Evolutionary conservation across 768 basidiomycete species (phyloP).

Genomic region (Coprinopsis marcescibilis): DNA sequence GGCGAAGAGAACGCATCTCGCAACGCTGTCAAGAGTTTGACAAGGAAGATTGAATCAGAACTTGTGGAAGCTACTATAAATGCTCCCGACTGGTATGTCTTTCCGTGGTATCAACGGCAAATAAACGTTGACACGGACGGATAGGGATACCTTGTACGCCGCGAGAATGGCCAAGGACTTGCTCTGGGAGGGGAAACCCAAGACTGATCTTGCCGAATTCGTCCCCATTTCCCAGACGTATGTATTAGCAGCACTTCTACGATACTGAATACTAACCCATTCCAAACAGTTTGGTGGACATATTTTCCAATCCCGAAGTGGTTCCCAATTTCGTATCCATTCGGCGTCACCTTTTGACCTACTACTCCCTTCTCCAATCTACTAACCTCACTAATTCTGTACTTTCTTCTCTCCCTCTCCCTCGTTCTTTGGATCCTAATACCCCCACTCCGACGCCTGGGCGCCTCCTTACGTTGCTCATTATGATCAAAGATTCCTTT

Average conservation of each 20-base stretch:
- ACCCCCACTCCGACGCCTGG: constrained; percentile 72
- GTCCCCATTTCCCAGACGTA: constrained; percentile 88
- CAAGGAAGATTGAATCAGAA: constrained; percentile 63
- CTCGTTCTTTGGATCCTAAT: constrained; percentile 76
- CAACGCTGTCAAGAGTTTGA: constrained; percentile 81
- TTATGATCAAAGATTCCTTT: constrained; percentile 76
- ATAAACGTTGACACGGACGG: background rate
- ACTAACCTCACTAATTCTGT: constrained; percentile 82
- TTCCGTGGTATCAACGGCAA: background rate
- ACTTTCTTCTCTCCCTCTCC: constrained; percentile 78
- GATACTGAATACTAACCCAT: constrained; percentile 6
- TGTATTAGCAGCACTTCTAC: constrained; percentile 24
- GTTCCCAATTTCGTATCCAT: constrained; percentile 55
- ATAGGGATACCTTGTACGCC: constrained; percentile 84
- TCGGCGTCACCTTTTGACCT: constrained; percentile 71
- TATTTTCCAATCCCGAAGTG: constrained; percentile 68
- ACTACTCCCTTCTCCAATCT: constrained; percentile 81
- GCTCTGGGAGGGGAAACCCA: constrained; percentile 80
- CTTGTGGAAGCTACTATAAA: constrained; percentile 80
- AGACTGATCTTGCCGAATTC: constrained; percentile 76
- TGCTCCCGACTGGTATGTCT: constrained; percentile 84
- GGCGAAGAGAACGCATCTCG: constrained; percentile 61
- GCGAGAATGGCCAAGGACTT: constrained; percentile 92
- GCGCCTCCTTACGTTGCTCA: constrained; percentile 71
- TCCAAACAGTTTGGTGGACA: constrained; percentile 68